Evolutionary conservation across 495 filamentous ascomycete genomes (phyloP).

Genomic region (Mytilinidion resinicola): DNA sequence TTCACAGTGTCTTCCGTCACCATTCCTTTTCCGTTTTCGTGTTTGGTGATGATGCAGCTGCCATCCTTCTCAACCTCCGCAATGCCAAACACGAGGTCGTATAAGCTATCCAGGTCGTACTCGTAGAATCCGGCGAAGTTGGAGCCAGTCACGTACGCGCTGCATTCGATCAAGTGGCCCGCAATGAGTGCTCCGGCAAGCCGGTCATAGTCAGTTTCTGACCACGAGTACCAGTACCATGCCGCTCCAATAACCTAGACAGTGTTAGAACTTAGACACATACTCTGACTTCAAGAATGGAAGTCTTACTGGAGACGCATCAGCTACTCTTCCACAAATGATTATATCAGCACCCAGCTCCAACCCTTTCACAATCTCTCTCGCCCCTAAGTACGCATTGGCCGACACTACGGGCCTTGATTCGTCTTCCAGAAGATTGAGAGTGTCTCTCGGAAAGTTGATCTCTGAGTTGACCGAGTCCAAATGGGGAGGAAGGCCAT

Average conservation of each 20-base stretch:
- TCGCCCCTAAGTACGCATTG: constrained; percentile 31
- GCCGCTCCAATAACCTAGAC: constrained; percentile 20
- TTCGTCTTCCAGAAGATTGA: constrained; percentile 25
- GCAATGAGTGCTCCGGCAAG: constrained; percentile 50
- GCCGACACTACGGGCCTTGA: constrained; percentile 28
- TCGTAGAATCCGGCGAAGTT: constrained; percentile 55
- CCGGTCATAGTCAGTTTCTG: constrained; percentile 36
- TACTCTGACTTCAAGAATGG: background rate
- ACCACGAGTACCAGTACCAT: constrained; percentile 21
- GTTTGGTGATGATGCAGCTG: constrained; percentile 41
- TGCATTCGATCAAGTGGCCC: constrained; percentile 55
- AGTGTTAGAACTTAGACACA: too few relatives aligned
- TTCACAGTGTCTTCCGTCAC: constrained; percentile 48
- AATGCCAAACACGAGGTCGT: constrained; percentile 51
- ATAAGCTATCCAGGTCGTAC: constrained; percentile 7
- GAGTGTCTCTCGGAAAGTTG: constrained; percentile 25
- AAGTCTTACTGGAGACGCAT: constrained; percentile 22
- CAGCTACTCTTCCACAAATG: constrained; percentile 20
- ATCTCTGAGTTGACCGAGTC: constrained; percentile 33
- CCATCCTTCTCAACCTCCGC: constrained; percentile 50
- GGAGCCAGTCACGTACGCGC: constrained; percentile 47
- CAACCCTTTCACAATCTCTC: constrained; percentile 30
- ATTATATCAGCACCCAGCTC: constrained; percentile 47
- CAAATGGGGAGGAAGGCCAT: constrained; percentile 35
- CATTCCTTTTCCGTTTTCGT: constrained; percentile 28